These are phyloP conservation scores for Podospora australis DNA, from an alignment of 495 filamentous ascomycete species.

Conservation along the genomic window DNA sequence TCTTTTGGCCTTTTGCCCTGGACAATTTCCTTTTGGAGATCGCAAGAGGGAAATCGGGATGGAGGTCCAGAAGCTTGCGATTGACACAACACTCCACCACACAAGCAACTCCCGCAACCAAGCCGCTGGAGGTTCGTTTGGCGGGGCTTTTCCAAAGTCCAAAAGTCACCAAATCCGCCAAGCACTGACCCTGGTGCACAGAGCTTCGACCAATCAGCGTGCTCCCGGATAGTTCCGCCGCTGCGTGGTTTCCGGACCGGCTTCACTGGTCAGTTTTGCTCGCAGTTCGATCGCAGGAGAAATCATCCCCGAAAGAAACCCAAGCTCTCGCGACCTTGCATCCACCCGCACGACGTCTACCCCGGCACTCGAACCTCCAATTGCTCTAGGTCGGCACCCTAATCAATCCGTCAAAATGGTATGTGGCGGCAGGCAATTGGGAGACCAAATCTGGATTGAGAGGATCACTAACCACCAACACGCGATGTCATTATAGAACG, in stretches of 20 bases:
- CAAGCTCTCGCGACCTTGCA: constrained; percentile 8
- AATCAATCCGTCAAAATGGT: constrained; percentile 34
- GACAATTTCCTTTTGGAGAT: too few species aligned
- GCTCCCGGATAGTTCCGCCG: constrained; percentile 25
- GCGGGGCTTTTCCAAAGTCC: not conserved
- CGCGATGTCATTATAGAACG: constrained; percentile 33
- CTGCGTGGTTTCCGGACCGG: constrained; percentile 22
- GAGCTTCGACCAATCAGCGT: constrained; percentile 38
- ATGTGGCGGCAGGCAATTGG: constrained; percentile 2
- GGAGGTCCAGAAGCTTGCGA: too few species aligned
- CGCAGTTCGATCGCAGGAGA: constrained; percentile 17
- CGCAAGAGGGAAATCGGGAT: too few species aligned
- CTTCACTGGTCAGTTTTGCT: constrained; percentile 24
- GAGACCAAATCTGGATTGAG: not conserved
- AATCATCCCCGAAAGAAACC: constrained; percentile 8
- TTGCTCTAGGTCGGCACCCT: constrained; percentile 17
- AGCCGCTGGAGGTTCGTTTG: too few species aligned
- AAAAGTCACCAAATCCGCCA: not conserved
- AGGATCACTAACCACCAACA: constrained; percentile 23
- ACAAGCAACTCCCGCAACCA: too few species aligned
- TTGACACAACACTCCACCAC: too few species aligned
- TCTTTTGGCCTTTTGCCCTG: too few species aligned
- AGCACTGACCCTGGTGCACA: not conserved
- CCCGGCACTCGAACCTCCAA: constrained; percentile 13
- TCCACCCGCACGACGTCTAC: constrained; percentile 13